phyloP scores from a whole-genome alignment of 1,139 yeast species.

The Blastobotrys malaysiensis region DNA sequence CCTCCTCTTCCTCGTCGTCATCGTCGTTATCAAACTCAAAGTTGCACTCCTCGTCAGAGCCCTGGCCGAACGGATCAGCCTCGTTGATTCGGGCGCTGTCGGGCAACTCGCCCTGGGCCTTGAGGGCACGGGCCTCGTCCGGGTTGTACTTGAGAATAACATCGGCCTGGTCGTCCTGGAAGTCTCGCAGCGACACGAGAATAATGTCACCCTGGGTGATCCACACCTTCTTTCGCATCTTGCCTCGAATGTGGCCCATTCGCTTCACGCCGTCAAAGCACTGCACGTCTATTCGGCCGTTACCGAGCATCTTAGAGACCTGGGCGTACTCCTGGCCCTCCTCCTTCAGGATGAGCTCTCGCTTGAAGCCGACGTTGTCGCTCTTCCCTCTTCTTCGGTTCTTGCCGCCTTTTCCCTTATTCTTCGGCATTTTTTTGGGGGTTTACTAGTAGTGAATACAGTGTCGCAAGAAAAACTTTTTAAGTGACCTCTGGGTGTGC shows the following conservation, averaged over 20 bases:
- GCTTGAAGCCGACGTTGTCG: constrained; percentile 83
- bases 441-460: neutral
- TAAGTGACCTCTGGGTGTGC: neutral
- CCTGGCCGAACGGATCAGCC: constrained; percentile 95
- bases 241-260: constrained; percentile 98
- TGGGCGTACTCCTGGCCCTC: constrained; percentile 99
- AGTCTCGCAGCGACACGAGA: constrained; percentile 91
- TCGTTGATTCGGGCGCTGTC: constrained; percentile 94
- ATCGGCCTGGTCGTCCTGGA: constrained; percentile 98
- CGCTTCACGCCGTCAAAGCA: constrained; percentile 94
- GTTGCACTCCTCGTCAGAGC: constrained; percentile 95
- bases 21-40: constrained; percentile 98
- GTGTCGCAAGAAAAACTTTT: neutral
- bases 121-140: constrained; percentile 96
- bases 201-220: constrained; percentile 98
- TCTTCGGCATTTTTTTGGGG: constrained; percentile 42
- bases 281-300: constrained; percentile 90
- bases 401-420: constrained; percentile 53
- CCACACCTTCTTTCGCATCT: constrained; percentile 99
- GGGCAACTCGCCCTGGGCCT: constrained; percentile 94
- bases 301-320: constrained; percentile 96
- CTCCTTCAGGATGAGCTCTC: constrained; percentile 86
- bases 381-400: constrained; percentile 99
- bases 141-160: constrained; percentile 95
- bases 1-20: constrained; percentile 69